Evolutionary conservation across 1,284 basidiomycete genomes (phyloP), one percentile per base, ranked within the genome.

Genomic region (Albatrellus sp.): DNA sequence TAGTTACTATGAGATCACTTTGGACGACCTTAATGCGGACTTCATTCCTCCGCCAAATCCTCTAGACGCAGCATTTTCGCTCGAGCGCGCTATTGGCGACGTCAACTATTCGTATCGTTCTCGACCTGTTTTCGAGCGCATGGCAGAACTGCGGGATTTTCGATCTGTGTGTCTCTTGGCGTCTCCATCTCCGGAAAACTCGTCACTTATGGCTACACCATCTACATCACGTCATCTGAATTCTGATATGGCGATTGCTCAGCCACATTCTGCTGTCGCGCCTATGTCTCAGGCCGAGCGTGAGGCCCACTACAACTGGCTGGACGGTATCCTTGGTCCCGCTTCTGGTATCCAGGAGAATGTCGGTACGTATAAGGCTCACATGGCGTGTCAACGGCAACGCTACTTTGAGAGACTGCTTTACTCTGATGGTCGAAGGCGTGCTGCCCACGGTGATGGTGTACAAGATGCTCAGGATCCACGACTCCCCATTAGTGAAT

Each of bases 281-380:
- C 42, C 46, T 35, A 28, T 50, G 17, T 35, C 34, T 8, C 41
- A 43, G 12, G 36, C 41, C 17, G 72, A 77, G 53, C 70, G 76
- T 31, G 57, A 62, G 40, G 66, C 65, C 28, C 61, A 71, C 45
- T 80, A 80, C 52, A 63, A 70, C 39, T 59, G 70, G 29, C 60
- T 81, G 19, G 66, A 70, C 48, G 61, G 62, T 46, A 66, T 63
- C 31, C 63, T 79, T 39, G 70, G 69, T 8, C 65, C 67, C 45
- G 62, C 67, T 14, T 48, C 53, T 28, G 70, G 69, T 31, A 62
- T 74, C 39, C 66, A 72, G 52, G 73, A 78, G 54, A 66, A 60
- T 42, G 63, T 69, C 44, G 75, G 73, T 29, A 68, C 69, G 4
- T 79, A 78, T 55, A 65, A 63, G 48, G 58, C 64, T 35, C 66